A percentile compares a stretch with the other conserved stretches of the same genome.
Conservation (phyloP, 257 asterid species). For the Solanum chiquidenum region DNA sequence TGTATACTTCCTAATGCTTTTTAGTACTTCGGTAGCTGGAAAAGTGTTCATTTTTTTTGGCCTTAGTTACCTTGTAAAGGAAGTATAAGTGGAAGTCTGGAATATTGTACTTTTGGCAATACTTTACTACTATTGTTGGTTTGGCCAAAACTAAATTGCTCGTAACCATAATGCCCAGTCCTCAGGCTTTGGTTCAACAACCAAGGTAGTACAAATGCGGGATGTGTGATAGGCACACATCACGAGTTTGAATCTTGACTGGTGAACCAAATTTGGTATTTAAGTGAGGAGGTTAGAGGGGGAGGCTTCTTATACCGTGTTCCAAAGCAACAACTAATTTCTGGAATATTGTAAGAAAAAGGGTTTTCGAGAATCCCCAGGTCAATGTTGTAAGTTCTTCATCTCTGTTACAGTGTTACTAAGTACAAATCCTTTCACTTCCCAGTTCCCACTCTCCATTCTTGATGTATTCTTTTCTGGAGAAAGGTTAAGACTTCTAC, state of each 20-base stretch:
- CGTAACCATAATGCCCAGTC: background rate
- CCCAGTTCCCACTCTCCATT: background rate
- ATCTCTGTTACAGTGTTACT: background rate
- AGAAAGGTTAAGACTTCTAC: background rate
- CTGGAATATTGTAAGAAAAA: background rate
- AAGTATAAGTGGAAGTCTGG: background rate
- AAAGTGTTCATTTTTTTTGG: background rate
- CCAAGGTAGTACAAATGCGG: background rate
- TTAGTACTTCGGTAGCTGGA: background rate
- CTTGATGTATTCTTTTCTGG: background rate
- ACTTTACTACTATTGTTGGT: background rate
- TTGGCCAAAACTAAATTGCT: background rate
- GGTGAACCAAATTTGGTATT: background rate
- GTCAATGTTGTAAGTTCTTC: background rate
- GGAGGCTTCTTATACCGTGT: background rate
- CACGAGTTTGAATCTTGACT: background rate
- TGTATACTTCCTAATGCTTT: background rate
- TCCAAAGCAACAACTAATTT: background rate
- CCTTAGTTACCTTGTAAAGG: background rate
- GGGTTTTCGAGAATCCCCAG: background rate
- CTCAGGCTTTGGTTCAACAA: background rate
- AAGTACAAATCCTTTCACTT: background rate
- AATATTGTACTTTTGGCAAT: background rate
- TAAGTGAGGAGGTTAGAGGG: background rate
- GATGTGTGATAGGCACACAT: background rate